Evolutionary conservation across 306 rosid genomes (phyloP), one percentile per base, ranked within the genome.

Genomic region (Dryas octopetala): DNA sequence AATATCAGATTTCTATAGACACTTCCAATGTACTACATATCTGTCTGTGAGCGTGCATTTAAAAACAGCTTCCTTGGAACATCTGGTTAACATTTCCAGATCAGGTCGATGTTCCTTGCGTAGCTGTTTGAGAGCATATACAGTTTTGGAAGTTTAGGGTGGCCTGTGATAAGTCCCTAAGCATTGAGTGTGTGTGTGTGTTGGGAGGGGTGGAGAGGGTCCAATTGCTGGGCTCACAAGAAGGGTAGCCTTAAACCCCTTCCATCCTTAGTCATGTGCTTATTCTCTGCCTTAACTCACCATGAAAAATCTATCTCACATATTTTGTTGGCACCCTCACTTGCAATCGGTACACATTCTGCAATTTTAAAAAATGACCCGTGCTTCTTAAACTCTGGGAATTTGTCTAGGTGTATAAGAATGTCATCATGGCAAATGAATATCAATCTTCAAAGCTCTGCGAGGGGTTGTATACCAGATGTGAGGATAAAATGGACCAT

Each of bases 401-500:
- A 62, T 82, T 49, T 61, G 28, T 79, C 49, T 86, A 95, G 98
- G 86, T 79, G 71, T 78, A 85, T 79, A 83, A 84, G 82, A 90
- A 85, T 77, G 49, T 87, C 62, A 50, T 87, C 79, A 11, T 95
- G 85, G 77, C 89, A 75, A 95, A 95, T 17, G 90, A 83, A 81
- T 90, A 87, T 78, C 86, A 41, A 80, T 95, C 98, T 73, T 95
- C 98, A 50, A 95, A 85, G 91, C 89, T 92, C 59, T 95, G 98
- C 5, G 98, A 90, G 80, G 89, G 78, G 62, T 78, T 90, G 75
- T 95, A 91, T 82, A 95, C 84, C 49, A 85, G 75, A 71, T 95
- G 98, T 50, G 98, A 95, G 82, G 98, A 95, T 75, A 73, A 79
- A 75, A 91, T 95, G 98, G 98, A 95, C 80, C 91, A 90, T 40